Conservation (phyloP, 2,329 filamentous ascomycete genomes). For the Trichoderma simmonsii region DNA sequence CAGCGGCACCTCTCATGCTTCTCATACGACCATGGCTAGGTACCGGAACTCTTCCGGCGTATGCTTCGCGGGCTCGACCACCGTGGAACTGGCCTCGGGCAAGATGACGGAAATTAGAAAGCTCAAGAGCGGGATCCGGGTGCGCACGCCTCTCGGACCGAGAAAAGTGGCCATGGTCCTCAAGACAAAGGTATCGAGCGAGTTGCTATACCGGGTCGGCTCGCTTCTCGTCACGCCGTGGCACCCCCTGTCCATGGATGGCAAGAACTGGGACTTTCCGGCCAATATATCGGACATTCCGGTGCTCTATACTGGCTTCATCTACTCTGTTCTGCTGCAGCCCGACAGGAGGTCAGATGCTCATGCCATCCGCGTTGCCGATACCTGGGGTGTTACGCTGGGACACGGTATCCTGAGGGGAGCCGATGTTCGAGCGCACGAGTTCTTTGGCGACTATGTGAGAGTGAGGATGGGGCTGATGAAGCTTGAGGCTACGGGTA, state of each 20-base stretch:
- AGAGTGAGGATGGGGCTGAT: constrained; percentile 41
- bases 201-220: constrained; percentile 45
- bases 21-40: constrained; percentile 36
- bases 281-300: constrained; percentile 31
- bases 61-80: constrained; percentile 53
- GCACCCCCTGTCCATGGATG: constrained; percentile 51
- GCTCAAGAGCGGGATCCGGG: constrained; percentile 44
- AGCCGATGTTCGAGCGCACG: constrained; percentile 43
- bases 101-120: constrained; percentile 38
- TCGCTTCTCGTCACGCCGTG: constrained; percentile 54
- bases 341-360: constrained; percentile 40
- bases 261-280: constrained; percentile 47
- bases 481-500: background rate
- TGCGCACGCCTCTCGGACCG: constrained; percentile 50
- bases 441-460: constrained; percentile 53
- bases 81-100: constrained; percentile 44
- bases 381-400: constrained; percentile 54
- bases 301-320: constrained; percentile 45
- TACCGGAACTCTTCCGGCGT: constrained; percentile 43
- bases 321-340: constrained; percentile 58
- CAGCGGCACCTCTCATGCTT: background rate
- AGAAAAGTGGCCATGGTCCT: constrained; percentile 51
- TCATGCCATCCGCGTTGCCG: constrained; percentile 48
- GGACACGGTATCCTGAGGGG: constrained; percentile 51
- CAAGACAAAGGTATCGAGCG: constrained; percentile 42